Conservation (phyloP, 345 rosid species). For the Eucalyptus polyanthemos region DNA sequence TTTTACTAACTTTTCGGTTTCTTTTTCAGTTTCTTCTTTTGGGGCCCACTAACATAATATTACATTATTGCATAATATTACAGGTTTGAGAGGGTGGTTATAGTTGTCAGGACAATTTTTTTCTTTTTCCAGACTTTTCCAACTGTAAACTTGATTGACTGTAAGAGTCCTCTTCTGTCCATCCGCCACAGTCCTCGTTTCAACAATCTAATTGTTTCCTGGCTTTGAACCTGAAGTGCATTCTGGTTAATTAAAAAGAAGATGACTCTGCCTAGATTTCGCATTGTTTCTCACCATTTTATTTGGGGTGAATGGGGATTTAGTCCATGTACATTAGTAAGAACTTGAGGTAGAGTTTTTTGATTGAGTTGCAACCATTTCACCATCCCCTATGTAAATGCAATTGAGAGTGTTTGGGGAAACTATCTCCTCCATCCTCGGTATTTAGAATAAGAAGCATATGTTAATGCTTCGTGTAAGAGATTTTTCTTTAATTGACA, state of each 20-base stretch:
- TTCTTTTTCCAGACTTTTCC: not conserved
- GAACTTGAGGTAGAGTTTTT: not conserved
- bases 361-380: not conserved
- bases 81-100: slow-evolving; percentile 9
- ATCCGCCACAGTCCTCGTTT: not conserved
- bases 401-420: not conserved
- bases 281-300: not conserved
- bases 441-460: not conserved
- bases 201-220: not conserved
- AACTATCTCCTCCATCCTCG: not conserved
- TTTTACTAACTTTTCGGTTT: too few relatives aligned
- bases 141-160: not conserved
- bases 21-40: too few relatives aligned
- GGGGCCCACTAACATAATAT: too few relatives aligned
- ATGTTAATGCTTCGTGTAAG: not conserved
- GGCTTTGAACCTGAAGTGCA: not conserved
- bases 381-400: not conserved
- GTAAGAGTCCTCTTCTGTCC: not conserved
- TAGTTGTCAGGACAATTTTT: not conserved
- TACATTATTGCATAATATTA: too few relatives aligned
- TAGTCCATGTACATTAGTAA: not conserved
- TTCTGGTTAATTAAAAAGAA: not conserved
- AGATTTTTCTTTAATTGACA: not conserved
- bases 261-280: not conserved
- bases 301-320: not conserved